Evolutionary conservation across 148 eudicot genomes (phyloP).

Genomic region (Rhododendron molle): DNA sequence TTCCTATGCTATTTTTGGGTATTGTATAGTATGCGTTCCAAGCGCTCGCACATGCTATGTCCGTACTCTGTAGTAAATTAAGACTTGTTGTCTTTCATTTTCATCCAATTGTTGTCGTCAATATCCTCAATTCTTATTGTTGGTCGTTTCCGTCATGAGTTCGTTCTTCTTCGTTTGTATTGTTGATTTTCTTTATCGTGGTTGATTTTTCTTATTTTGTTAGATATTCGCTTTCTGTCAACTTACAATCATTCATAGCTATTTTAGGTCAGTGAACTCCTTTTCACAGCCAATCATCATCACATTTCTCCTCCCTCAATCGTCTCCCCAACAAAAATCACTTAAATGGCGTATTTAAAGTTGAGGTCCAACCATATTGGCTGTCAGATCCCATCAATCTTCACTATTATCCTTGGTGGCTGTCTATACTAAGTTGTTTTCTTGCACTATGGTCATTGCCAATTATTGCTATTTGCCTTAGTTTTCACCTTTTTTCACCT

Average conservation of each 20-base stretch:
- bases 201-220: background rate
- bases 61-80: background rate
- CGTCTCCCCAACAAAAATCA: background rate
- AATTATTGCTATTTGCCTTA: background rate
- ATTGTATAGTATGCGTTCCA: background rate
- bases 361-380: background rate
- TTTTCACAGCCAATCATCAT: background rate
- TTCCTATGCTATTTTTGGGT: background rate
- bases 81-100: background rate
- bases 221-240: background rate
- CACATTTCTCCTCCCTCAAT: background rate
- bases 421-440: background rate
- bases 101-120: background rate
- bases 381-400: background rate
- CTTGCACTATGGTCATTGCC: background rate
- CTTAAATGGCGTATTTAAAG: background rate
- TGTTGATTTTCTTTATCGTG: background rate
- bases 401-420: background rate
- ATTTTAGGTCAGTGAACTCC: background rate
- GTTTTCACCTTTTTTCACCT: background rate
- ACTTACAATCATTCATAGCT: background rate
- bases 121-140: background rate
- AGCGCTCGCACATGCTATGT: background rate
- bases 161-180: background rate
- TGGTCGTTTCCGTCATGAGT: background rate